Evolutionary conservation across 768 basidiomycete genomes (phyloP), one percentile per base, ranked within the genome.

Genomic region (Heimioporus sp.): DNA sequence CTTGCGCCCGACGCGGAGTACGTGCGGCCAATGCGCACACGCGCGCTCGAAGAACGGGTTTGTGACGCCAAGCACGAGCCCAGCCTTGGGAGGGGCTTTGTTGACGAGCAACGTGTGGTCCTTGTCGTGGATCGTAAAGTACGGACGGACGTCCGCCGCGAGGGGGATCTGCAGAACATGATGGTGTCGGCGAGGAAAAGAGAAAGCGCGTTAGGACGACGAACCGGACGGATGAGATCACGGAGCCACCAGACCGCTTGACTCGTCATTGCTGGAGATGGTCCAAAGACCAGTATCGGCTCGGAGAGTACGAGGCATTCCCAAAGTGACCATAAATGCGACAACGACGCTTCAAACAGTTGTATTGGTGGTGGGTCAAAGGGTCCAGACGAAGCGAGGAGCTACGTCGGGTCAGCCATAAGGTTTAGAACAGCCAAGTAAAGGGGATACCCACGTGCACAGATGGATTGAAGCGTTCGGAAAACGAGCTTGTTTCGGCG

Each of bases 91-190:
- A n/a, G 85, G 81, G 30, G 89, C 81, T 54, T 85, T 85, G 65
- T 92, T 93, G 39, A 97, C 85, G 12, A 99, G 68, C 2, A 77
- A 62, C 4, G 77, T 59, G 56, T 87, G 84, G 53, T 97, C 94
- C n/a, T 79, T 79, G 62, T 98, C 96, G 65, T 98, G 96, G 60
- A 99, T 93, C 15, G 96, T 97, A 58, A 98, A 90, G 68, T 96
- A 99, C 0, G 96, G 96, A 10, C 96, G 80, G 60, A 92, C 82
- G 63, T 99, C 95, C 2, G 82, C 83, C 0, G 86, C 81, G 9
- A 91, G 75, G 4, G 93, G 92, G 30, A 96, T 85, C 92, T 93
- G 53, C 39, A 35, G 10, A 36, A 7, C 52, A 28, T 19, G 34
- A 34, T n/a, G 24, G 42, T 28, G 39, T 47, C 34, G n/a, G 48